Evolutionary conservation across 352 stramenopile genomes (phyloP).

Genomic region (Poterioochromonas sp.): DNA sequence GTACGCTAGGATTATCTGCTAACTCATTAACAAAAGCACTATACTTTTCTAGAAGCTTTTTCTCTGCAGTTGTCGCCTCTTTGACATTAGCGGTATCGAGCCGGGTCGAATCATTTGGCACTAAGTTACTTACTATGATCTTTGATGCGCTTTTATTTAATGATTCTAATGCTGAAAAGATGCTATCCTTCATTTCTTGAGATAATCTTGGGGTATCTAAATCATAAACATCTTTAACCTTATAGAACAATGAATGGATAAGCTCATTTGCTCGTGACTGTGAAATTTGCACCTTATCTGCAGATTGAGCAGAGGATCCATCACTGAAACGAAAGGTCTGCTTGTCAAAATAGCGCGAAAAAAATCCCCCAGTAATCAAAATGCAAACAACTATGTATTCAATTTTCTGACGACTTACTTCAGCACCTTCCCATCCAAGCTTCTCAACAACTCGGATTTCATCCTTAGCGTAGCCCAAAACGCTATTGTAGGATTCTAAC

Average conservation of each 20-base stretch:
- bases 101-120: background rate
- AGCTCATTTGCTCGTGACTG: slow-evolving; percentile 12
- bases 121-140: slow-evolving; percentile 14
- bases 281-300: slow-evolving; percentile 9
- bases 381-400: slow-evolving; percentile 37
- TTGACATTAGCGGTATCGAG: background rate
- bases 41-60: slow-evolving; percentile 31
- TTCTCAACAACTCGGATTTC: slow-evolving; percentile 32
- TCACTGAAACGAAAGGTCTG: slow-evolving; percentile 22
- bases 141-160: slow-evolving; percentile 27
- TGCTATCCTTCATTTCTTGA: slow-evolving; percentile 24
- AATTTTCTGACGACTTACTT: slow-evolving; percentile 37
- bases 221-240: slow-evolving; percentile 1
- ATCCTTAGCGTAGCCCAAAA: slow-evolving; percentile 30
- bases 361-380: slow-evolving; percentile 35
- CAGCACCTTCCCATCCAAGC: slow-evolving; percentile 8
- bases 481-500: slow-evolving; percentile 5
- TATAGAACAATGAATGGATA: slow-evolving; percentile 16
- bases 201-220: slow-evolving; percentile 30
- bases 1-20: background rate
- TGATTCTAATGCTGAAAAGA: background rate
- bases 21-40: background rate
- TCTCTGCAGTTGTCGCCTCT: background rate
- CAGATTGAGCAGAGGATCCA: too few relatives aligned
- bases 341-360: slow-evolving; percentile 36